Evolutionary conservation across 2,329 filamentous ascomycete species (phyloP), one percentile per base, ranked within the genome.

Genomic region (Biscogniauxia mediterranea): DNA sequence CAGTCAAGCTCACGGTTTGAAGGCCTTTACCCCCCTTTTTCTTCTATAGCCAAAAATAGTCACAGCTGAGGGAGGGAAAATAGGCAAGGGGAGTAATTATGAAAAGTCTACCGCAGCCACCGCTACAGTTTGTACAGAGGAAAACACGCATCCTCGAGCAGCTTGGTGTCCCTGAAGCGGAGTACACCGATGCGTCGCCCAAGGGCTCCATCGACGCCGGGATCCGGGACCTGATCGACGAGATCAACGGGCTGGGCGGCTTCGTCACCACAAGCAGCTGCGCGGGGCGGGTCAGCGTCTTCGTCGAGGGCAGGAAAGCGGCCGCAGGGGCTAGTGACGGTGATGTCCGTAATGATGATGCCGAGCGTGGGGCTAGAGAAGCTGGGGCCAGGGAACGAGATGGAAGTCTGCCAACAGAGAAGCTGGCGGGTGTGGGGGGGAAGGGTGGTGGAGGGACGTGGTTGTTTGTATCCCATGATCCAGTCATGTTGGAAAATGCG

Each of bases 241-340:
- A 90, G 67, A 89, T 98, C 73, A 98, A 98, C 75, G 74, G 70
- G 1, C 72, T 89, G 5, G 83, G 88, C 1, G 92, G 91, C 1
- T 84, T 93, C 50, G 92, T 96, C 38, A 97, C 94, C 1, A 97
- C 93, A 2, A 97, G 93, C 77, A 97, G 93, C 75, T 98, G 94
- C 74, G 91, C 92, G 1, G 94, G 94, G 0, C 83, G 94, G 57
- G 85, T 96, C 54, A 93, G 90, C 66, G 90, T 97, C 3, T 98
- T 96, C 71, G 80, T 96, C 0, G 94, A 97, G 77, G 93, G 93
- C 0, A 79, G 79, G 52, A 89, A 86, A 69, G 78, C 75, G 68
- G 66, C 66, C 23, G 58, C 55, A 17, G 69, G 66, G 49, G 63
- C 58, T 5, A 23, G 19, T 25, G 58, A 21, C 55, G 66, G 28